A percentile compares a stretch with the other conserved stretches of the same genome.
phyloP scores from a whole-genome alignment of 371 early-diverging fungal species.

The Massospora cicadina region DNA sequence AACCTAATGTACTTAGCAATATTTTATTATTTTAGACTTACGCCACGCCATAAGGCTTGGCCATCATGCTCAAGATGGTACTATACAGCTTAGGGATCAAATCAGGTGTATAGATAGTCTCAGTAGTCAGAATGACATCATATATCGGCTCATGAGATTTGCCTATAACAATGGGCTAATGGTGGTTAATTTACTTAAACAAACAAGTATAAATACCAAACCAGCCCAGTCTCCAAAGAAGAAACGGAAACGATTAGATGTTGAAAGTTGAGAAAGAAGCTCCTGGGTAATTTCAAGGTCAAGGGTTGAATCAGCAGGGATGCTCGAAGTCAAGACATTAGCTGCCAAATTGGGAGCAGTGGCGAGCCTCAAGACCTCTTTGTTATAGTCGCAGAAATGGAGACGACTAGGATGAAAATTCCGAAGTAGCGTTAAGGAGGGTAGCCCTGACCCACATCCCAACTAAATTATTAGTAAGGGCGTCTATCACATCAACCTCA shows the following conservation, averaged over 20 bases:
- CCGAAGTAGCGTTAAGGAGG: slow-evolving; percentile 53
- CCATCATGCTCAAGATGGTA: slow-evolving; percentile 40
- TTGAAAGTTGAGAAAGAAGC: slow-evolving; percentile 19
- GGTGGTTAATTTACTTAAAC: background rate
- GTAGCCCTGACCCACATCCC: slow-evolving; percentile 83
- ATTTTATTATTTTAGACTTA: slow-evolving; percentile 21
- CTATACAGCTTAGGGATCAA: slow-evolving; percentile 34
- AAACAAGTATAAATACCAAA: slow-evolving; percentile 13
- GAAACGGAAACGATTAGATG: slow-evolving; percentile 28
- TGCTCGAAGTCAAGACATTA: slow-evolving; percentile 35
- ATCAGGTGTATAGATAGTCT: slow-evolving; percentile 74
- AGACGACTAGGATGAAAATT: slow-evolving; percentile 30
- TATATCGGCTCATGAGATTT: slow-evolving; percentile 20
- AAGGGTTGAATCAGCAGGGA: slow-evolving; percentile 15
- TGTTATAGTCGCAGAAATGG: slow-evolving; percentile 84
- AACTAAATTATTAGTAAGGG: slow-evolving; percentile 28
- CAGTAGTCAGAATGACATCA: slow-evolving; percentile 78
- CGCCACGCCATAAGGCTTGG: slow-evolving; percentile 43
- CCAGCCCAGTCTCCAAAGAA: slow-evolving; percentile 57
- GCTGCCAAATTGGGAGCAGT: slow-evolving; percentile 80
- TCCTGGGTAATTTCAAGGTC: slow-evolving; percentile 15
- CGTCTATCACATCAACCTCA: slow-evolving; percentile 25
- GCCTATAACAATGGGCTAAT: background rate
- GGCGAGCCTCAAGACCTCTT: slow-evolving; percentile 62
- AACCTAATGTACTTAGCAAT: slow-evolving; percentile 23